phyloP scores from a whole-genome alignment of 352 stramenopile species.

The Phytopythium mirpurense region DNA sequence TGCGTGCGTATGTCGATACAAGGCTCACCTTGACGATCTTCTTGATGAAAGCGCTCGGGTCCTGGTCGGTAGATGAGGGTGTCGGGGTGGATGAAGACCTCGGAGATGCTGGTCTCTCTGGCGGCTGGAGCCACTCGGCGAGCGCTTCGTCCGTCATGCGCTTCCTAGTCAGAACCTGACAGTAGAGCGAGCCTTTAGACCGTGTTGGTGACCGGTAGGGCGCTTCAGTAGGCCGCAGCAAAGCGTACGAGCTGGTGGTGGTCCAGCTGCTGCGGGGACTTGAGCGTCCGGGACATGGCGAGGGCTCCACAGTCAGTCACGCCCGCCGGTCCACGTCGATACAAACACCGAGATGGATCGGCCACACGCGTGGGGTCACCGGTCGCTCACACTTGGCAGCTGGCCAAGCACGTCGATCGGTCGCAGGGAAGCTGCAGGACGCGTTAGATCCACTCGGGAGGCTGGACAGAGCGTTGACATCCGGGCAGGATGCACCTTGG shows the following conservation, averaged over 20 bases:
- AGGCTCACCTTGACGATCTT: constrained; percentile 20
- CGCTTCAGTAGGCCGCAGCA: too few relatives aligned
- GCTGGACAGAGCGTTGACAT: too few relatives aligned
- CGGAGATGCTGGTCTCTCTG: too few relatives aligned
- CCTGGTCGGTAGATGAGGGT: background rate
- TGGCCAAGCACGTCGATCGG: constrained; percentile 22
- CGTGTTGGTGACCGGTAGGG: background rate
- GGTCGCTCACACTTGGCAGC: constrained; percentile 19
- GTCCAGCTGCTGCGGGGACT: constrained; percentile 7
- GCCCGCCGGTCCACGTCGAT: background rate
- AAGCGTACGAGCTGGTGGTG: constrained; percentile 11
- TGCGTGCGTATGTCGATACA: too few relatives aligned
- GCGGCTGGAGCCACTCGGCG: background rate
- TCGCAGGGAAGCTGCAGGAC: constrained; percentile 11
- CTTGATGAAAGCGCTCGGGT: constrained; percentile 10
- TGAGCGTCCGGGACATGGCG: background rate
- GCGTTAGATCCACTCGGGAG: background rate
- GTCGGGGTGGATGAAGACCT: background rate
- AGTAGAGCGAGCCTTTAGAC: too few relatives aligned
- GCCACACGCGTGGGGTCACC: background rate
- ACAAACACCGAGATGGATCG: background rate
- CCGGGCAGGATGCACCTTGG: too few relatives aligned
- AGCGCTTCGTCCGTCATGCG: constrained; percentile 6
- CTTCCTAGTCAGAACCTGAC: constrained; percentile 6
- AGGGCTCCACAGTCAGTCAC: background rate